Evolutionary conservation across 495 filamentous ascomycete genomes (phyloP), one percentile per base, ranked within the genome.

Genomic region (Talaromyces thailandensis): DNA sequence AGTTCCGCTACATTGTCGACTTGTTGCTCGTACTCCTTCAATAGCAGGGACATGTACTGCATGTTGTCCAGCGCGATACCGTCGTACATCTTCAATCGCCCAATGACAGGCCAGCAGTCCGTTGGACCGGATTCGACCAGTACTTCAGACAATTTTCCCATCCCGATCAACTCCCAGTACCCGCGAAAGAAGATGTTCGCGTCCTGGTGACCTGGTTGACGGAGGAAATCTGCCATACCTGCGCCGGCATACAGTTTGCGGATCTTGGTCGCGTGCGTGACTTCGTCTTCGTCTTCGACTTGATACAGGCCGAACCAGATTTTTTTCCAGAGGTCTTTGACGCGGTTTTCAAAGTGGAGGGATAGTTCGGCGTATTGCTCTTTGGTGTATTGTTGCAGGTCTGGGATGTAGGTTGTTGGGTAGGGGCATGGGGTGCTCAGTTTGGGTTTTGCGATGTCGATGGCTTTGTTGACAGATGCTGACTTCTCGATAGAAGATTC

Each of bases 241-340:
- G 67, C 61, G 8, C 69, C 64, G 0, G 59, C 48, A 21, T 63
- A 69, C 11, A 71, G 64, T 4, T 64, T 61, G 14, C 65, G 40
- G 2, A 71, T 51, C 7, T 64, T 3, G 12, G 23, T 26, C 52
- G 12, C 66, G 57, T 16, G 59, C 45, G 35, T 69, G 69, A 37
- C 61, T 56, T 35, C 60, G 3, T 60, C 18, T 11, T n/a, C 37
- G 16, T 64, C 53, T 23, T 69, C 50, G 9, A 66, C 53, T 45
- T 69, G 63, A 40, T 66, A 69, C 7, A 72, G 61, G 5, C 65
- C 68, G 9, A 69, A 51, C 66, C 68, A 69, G 23, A 67, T 62
- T 8, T 56, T 61, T 28, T 58, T 69, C 66, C 66, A 70, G n/a
- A n/a, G 31, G 8, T 16, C 21, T 26, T 60, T 60, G 21, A 60